phyloP scores from a whole-genome alignment of 2,329 filamentous ascomycete species.

The Fusarium sp. region DNA sequence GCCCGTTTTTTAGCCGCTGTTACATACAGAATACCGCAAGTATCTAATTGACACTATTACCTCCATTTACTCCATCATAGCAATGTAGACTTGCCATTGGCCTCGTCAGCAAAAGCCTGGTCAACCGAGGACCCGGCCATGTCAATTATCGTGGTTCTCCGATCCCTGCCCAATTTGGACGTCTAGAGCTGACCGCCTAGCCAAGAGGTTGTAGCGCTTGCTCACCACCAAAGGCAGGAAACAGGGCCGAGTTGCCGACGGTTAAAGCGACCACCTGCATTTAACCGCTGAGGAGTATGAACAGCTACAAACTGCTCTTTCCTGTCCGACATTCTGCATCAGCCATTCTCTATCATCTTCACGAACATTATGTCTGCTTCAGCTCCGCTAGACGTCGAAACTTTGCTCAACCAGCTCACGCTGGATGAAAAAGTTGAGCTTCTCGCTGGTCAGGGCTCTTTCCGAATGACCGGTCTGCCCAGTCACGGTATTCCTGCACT shows the following conservation, averaged over 20 bases:
- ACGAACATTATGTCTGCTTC: constrained; percentile 4
- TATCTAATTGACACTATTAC: no score
- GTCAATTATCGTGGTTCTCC: not conserved
- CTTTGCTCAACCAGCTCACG: constrained; percentile 27
- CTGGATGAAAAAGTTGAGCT: constrained; percentile 37
- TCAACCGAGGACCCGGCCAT: not conserved
- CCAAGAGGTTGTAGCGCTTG: not conserved
- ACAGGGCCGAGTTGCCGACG: constrained; percentile 33
- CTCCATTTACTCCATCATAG: not conserved
- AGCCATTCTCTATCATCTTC: not conserved
- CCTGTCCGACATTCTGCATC: not conserved
- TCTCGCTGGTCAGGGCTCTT: constrained; percentile 37
- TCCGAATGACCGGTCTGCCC: constrained; percentile 30
- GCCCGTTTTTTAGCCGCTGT: not conserved
- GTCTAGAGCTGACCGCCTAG: not conserved
- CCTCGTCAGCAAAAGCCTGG: not conserved
- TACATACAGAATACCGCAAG: no score
- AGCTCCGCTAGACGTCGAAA: constrained; percentile 20
- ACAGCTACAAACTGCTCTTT: not conserved
- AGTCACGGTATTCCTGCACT: constrained; percentile 28
- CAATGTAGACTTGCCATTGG: not conserved
- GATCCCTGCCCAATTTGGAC: not conserved
- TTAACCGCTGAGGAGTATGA: not conserved
- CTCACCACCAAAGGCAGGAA: not conserved
- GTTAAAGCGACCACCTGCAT: constrained; percentile 13